Evolutionary conservation across 208 protist genomes (phyloP), one percentile per base, ranked within the genome.

Genomic region (Acanthamoeba triangularis): DNA sequence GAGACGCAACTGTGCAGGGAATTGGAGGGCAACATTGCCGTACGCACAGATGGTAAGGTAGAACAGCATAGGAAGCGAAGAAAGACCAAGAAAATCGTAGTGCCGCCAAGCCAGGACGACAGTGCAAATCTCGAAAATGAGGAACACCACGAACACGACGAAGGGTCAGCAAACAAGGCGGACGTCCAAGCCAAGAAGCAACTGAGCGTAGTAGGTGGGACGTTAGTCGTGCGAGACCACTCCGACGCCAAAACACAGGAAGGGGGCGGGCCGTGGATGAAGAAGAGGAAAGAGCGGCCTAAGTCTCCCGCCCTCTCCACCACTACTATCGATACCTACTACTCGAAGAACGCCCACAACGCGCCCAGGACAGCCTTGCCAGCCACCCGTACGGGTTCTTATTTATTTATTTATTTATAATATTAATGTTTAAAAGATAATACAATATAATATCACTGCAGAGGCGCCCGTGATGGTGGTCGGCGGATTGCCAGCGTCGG

Each of bases 241-340:
- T 33, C n/a, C 65, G 13, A 23, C 28, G n/a, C 18, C 59, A 65
- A n/a, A 23, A 6, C 59, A 65, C 6, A 59, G 52, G 74, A 82
- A 47, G 52, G 11, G 30, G 49, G 80, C 20, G 80, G n/a, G 23
- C 49, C 30, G 28, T 88, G 80, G 80, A 88, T 88, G 80, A 88
- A 88, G 80, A 88, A 63, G 52, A 88, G 80, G 80, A 54, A 88
- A n/a, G 80, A 88, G 80, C 41, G 49, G 49, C 49, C 49, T 23
- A 88, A 88, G n/a, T 28, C 80, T 1, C 49, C 49, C 30, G 13
- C 80, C 49, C 80, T 54, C 49, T 25, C 7, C n/a, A 20, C 49
- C 52, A 88, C 80, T 7, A 88, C 80, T 3, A 88, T 88, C 41
- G 80, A 88, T 44, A 49, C 41, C 16, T 88, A 88, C 49, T 88